phyloP scores from a whole-genome alignment of 371 early-diverging fungal species.

The Dinochytrium kinnereticum region DNA sequence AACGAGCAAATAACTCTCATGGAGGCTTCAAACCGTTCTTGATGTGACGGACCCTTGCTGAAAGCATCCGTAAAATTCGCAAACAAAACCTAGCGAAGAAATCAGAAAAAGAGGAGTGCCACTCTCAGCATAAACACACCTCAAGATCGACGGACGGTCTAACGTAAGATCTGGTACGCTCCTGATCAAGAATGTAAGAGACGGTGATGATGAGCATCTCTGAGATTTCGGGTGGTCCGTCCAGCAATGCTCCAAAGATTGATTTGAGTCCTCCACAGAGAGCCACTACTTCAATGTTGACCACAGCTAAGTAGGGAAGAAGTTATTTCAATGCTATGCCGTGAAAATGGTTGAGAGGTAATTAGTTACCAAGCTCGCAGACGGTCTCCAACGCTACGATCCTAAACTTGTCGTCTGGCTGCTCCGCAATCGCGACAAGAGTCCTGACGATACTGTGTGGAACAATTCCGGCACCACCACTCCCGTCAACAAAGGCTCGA shows the following conservation, averaged over 20 bases:
- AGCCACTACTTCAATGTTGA: slow-evolving; percentile 67
- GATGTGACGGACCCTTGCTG: slow-evolving; percentile 43
- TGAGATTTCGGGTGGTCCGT: slow-evolving; percentile 70
- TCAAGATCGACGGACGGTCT: slow-evolving; percentile 80
- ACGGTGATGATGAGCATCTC: slow-evolving; percentile 71
- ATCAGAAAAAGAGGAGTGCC: not conserved
- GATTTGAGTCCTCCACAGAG: slow-evolving; percentile 73
- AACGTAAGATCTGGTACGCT: slow-evolving; percentile 67
- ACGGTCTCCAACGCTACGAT: slow-evolving; percentile 77
- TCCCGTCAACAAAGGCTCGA: slow-evolving; percentile 67
- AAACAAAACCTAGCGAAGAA: slow-evolving; percentile 11
- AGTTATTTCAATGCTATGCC: not conserved
- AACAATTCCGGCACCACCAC: slow-evolving; percentile 60
- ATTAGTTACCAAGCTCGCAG: slow-evolving; percentile 71
- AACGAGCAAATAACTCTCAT: slow-evolving; percentile 56
- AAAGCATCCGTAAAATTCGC: slow-evolving; percentile 23
- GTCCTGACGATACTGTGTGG: slow-evolving; percentile 73
- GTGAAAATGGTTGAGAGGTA: not conserved
- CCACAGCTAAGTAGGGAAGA: slow-evolving; percentile 33
- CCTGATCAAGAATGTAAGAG: slow-evolving; percentile 73
- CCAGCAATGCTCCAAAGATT: slow-evolving; percentile 71
- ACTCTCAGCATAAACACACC: slow-evolving; percentile 43
- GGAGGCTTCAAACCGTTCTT: slow-evolving; percentile 70
- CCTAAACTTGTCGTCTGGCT: slow-evolving; percentile 74
- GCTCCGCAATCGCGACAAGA: slow-evolving; percentile 79